Evolutionary conservation across 2,329 filamentous ascomycete genomes (phyloP).

Genomic region (Aspergillus piperis): DNA sequence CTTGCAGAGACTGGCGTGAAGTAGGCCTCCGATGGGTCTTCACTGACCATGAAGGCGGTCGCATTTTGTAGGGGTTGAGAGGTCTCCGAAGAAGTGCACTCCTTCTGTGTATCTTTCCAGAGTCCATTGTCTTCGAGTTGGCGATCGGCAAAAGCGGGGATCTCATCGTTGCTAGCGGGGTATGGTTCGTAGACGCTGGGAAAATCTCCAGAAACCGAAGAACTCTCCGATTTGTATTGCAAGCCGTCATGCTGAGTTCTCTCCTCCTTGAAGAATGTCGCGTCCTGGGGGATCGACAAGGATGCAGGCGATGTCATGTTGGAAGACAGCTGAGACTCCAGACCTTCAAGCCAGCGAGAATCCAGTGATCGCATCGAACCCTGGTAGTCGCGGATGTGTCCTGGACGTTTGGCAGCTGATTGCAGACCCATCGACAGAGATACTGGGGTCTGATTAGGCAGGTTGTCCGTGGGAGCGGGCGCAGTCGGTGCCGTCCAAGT

Average conservation of each 20-base stretch:
- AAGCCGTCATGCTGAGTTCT: slow-evolving; percentile 30
- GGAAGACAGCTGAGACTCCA: slow-evolving; percentile 37
- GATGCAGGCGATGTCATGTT: slow-evolving; percentile 31
- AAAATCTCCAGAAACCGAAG: slow-evolving; percentile 40
- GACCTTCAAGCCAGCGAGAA: slow-evolving; percentile 35
- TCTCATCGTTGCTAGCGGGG: slow-evolving; percentile 35
- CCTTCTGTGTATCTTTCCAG: slow-evolving; percentile 34
- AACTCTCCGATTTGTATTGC: slow-evolving; percentile 39
- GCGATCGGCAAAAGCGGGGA: slow-evolving; percentile 31
- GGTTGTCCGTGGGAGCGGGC: slow-evolving; percentile 9
- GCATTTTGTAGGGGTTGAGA: slow-evolving; percentile 30
- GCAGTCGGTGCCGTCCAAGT: slow-evolving; percentile 29
- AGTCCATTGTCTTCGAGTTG: slow-evolving; percentile 34
- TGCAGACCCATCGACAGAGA: slow-evolving; percentile 25
- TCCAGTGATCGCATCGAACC: slow-evolving; percentile 34
- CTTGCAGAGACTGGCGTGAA: slow-evolving; percentile 27
- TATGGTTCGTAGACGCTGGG: slow-evolving; percentile 38
- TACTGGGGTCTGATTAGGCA: slow-evolving; percentile 10
- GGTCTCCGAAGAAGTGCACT: slow-evolving; percentile 26
- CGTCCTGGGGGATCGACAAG: slow-evolving; percentile 22
- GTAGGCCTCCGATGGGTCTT: slow-evolving; percentile 34
- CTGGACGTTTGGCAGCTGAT: slow-evolving; percentile 22
- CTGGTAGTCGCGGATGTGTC: slow-evolving; percentile 25
- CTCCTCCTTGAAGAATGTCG: slow-evolving; percentile 20
- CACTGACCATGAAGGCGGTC: slow-evolving; percentile 40